phyloP scores from a whole-genome alignment of 2,329 filamentous ascomycete species.

The Monosporascus cannonballus region DNA sequence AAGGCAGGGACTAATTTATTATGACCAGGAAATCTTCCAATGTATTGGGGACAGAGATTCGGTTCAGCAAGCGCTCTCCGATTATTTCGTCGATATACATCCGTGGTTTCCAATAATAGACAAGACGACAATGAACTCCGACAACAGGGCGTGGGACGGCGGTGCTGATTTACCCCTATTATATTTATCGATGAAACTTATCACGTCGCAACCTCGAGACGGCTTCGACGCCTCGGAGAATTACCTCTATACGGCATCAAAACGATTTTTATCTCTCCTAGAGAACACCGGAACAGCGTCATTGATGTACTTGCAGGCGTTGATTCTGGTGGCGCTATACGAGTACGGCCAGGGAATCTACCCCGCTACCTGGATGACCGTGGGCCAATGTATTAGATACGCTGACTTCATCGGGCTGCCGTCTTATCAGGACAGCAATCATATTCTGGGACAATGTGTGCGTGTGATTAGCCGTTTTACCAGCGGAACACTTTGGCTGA shows the following conservation, averaged over 20 bases:
- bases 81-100: conserved; percentile 40
- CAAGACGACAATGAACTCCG: conserved; percentile 37
- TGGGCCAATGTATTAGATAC: conserved; percentile 38
- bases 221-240: conserved; percentile 29
- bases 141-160: conserved; percentile 34
- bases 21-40: conserved; percentile 30
- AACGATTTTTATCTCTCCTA: conserved; percentile 33
- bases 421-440: conserved; percentile 26
- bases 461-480: conserved; percentile 4
- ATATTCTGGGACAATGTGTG: conserved; percentile 31
- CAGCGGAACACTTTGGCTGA: not conserved
- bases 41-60: conserved; percentile 31
- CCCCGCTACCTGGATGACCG: conserved; percentile 42
- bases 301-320: conserved; percentile 38
- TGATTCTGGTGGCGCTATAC: conserved; percentile 39
- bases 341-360: conserved; percentile 44
- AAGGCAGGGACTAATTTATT: too few species aligned
- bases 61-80: conserved; percentile 30
- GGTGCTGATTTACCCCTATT: conserved; percentile 40
- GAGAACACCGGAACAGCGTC: conserved; percentile 36
- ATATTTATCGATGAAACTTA: conserved; percentile 43
- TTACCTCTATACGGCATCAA: conserved; percentile 35
- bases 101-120: conserved; percentile 43
- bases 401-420: conserved; percentile 39
- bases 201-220: conserved; percentile 29